Percentiles rank a stretch among this genome's conserved stretches.
Conservation (phyloP, 2,329 filamentous ascomycete species). For the Aspergillus pseudoviridinutans region DNA sequence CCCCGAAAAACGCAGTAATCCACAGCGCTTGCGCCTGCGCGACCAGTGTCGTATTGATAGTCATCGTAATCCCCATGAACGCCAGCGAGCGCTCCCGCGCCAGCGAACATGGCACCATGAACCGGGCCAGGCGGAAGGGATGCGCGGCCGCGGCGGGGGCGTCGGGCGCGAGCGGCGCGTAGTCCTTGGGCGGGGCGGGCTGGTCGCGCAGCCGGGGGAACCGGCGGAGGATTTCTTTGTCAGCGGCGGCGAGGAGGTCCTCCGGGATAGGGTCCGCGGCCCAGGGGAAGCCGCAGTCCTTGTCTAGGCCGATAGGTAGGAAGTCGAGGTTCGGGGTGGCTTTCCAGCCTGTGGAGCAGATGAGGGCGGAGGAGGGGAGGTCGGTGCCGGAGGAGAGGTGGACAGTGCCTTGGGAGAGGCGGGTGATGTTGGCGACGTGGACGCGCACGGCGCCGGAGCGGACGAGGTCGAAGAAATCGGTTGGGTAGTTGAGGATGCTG, state of each 20-base stretch:
- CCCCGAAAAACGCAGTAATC: constrained; percentile 62
- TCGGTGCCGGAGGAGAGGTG: constrained; percentile 46
- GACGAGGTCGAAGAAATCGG: constrained; percentile 56
- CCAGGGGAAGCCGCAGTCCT: constrained; percentile 47
- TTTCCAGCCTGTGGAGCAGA: constrained; percentile 58
- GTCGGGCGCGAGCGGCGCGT: constrained; percentile 28
- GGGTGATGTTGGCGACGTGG: constrained; percentile 52
- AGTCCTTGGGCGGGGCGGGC: constrained; percentile 27
- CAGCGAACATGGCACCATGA: constrained; percentile 44
- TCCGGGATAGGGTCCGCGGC: constrained; percentile 30
- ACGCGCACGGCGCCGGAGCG: constrained; percentile 52
- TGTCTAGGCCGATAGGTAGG: constrained; percentile 39
- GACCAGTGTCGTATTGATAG: constrained; percentile 43
- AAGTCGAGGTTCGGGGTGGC: constrained; percentile 48
- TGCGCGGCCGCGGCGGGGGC: constrained; percentile 38
- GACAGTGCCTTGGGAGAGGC: constrained; percentile 44
- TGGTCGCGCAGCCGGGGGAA: constrained; percentile 49
- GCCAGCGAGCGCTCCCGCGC: constrained; percentile 43
- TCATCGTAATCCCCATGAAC: constrained; percentile 47
- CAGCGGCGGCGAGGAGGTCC: constrained; percentile 41
- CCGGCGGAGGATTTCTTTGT: constrained; percentile 47
- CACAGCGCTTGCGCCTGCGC: constrained; percentile 55
- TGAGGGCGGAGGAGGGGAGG: constrained; percentile 48
- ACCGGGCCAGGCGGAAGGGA: constrained; percentile 47
- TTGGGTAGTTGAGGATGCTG: constrained; percentile 59